Conservation (phyloP, 2,329 filamentous ascomycete genomes). For the Aspergillus sergii region DNA sequence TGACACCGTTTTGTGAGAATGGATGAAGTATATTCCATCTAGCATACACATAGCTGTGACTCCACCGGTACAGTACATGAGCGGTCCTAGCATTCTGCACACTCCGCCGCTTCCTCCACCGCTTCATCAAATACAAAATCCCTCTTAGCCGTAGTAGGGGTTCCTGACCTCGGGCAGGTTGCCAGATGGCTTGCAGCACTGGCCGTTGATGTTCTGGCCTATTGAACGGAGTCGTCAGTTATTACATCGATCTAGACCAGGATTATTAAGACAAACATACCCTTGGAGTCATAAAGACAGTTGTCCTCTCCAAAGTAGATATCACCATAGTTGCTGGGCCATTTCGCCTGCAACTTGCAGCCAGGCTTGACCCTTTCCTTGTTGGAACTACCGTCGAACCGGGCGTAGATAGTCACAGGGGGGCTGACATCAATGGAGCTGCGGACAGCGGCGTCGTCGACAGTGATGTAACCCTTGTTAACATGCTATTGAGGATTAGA, state of each 20-base stretch:
- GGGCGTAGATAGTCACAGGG: slow-evolving; percentile 2
- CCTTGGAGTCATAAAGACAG: not conserved
- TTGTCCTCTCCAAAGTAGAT: not conserved
- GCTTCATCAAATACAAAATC: not conserved
- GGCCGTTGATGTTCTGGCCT: not conserved
- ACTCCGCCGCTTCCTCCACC: not conserved
- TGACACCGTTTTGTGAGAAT: not conserved
- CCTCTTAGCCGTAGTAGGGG: not conserved
- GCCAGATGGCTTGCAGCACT: not conserved
- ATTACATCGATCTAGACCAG: not conserved
- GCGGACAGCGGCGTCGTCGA: not conserved
- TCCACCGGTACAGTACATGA: not conserved
- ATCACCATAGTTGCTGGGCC: slow-evolving; percentile 1
- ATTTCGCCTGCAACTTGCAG: not conserved
- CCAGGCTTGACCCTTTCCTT: not conserved
- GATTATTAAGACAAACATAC: not conserved
- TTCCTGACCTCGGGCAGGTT: not conserved
- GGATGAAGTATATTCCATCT: not conserved
- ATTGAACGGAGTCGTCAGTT: not conserved
- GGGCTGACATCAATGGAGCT: not conserved
- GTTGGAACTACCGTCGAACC: not conserved
- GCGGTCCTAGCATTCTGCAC: too few species aligned
- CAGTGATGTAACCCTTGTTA: not conserved
- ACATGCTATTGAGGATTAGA: not conserved
- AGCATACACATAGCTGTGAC: not conserved